These are phyloP conservation scores for Volutella citrinella DNA, from an alignment of 2,329 filamentous ascomycete species.

Conservation along the genomic window DNA sequence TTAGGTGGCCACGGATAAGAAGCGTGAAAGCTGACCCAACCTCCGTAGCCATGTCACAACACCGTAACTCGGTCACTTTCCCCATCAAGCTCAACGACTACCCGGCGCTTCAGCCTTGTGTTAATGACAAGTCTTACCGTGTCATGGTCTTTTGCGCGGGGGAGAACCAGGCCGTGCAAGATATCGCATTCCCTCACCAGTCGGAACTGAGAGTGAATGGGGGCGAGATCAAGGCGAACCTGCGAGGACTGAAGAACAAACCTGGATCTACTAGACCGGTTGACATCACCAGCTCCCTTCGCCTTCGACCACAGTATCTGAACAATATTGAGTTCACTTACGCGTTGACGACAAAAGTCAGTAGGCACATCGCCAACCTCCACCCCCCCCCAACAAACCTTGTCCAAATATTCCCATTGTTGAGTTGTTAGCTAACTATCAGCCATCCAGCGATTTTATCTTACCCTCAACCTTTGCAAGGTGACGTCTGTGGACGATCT, in stretches of 20 bases:
- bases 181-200: constrained; percentile 88
- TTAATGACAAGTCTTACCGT: constrained; percentile 59
- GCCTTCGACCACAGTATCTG: constrained; percentile 65
- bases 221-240: constrained; percentile 86
- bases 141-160: constrained; percentile 82
- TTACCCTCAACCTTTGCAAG: constrained; percentile 74
- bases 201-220: constrained; percentile 89
- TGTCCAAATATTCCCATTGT: too few species aligned
- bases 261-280: constrained; percentile 91
- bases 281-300: constrained; percentile 78
- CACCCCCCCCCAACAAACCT: too few species aligned
- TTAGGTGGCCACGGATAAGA: too few species aligned
- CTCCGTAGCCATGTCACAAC: constrained; percentile 52
- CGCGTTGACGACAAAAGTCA: constrained; percentile 85
- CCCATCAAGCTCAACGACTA: constrained; percentile 48
- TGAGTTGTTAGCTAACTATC: constrained; percentile 13
- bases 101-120: constrained; percentile 52
- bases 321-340: constrained; percentile 88
- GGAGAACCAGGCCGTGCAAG: constrained; percentile 61
- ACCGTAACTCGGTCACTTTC: constrained; percentile 47
- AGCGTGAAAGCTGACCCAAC: too few species aligned
- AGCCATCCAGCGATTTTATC: constrained; percentile 61
- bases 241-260: constrained; percentile 93
- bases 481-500: constrained; percentile 69
- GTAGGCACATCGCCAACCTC: too few species aligned